phyloP scores from a whole-genome alignment of 352 stramenopile species.

The Globisporangium lucens region DNA sequence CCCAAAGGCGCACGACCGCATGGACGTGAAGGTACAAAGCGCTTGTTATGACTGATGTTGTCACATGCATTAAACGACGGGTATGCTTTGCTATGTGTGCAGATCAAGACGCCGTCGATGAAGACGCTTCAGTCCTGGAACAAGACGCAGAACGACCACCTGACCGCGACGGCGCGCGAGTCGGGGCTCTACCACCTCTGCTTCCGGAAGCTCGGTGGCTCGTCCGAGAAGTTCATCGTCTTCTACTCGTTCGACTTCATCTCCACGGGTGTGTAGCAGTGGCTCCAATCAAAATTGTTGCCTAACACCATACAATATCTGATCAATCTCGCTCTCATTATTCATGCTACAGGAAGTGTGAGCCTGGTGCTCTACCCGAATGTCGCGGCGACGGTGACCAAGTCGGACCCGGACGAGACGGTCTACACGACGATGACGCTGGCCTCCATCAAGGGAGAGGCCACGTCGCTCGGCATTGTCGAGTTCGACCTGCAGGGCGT shows the following conservation, averaged over 20 bases:
- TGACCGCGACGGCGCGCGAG: constrained; percentile 53
- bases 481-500: constrained; percentile 68
- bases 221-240: constrained; percentile 51
- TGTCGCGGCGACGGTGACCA: constrained; percentile 57
- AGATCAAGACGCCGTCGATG: constrained; percentile 60
- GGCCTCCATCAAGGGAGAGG: constrained; percentile 34
- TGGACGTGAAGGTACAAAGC: constrained; percentile 42
- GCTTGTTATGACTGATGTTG: not conserved
- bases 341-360: constrained; percentile 21
- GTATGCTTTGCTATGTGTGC: too few relatives aligned
- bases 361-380: constrained; percentile 60
- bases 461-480: constrained; percentile 59
- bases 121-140: constrained; percentile 53
- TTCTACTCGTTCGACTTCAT: constrained; percentile 87
- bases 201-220: constrained; percentile 60
- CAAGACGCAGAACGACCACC: constrained; percentile 57
- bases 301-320: not conserved
- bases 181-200: constrained; percentile 79
- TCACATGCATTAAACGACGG: too few relatives aligned
- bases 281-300: not conserved
- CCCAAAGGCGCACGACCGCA: constrained; percentile 45
- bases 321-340: not conserved
- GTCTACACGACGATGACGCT: constrained; percentile 61
- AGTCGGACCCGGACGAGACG: constrained; percentile 35
- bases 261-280: constrained; percentile 31